These are phyloP conservation scores for Yamadazyma diospyri DNA, from an alignment of 1,139 yeast genomes.

Conservation along the genomic window DNA sequence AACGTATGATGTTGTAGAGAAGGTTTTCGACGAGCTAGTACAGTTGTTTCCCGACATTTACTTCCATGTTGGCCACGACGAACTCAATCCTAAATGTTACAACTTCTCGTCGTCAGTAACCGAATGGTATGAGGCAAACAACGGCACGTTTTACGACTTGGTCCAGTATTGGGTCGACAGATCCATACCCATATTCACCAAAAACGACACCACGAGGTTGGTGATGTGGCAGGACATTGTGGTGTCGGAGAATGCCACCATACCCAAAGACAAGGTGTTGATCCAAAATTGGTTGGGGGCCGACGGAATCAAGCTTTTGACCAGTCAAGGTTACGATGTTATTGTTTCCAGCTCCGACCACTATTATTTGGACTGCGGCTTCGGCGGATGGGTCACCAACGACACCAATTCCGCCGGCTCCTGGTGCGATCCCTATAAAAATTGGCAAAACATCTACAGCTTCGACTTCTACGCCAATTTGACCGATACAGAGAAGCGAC, in stretches of 20 bases:
- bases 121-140: constrained; percentile 13
- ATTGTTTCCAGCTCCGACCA: constrained; percentile 36
- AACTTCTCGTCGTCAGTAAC: constrained; percentile 20
- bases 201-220: constrained; percentile 21
- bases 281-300: constrained; percentile 42
- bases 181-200: constrained; percentile 32
- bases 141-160: constrained; percentile 23
- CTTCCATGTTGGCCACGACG: constrained; percentile 49
- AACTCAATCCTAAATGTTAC: constrained; percentile 36
- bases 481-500: constrained; percentile 29
- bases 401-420: constrained; percentile 43
- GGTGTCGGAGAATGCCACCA: constrained; percentile 24
- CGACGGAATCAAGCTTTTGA: constrained; percentile 25
- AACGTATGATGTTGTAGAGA: constrained; percentile 32
- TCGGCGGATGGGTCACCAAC: constrained; percentile 40
- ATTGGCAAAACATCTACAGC: constrained; percentile 42
- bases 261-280: constrained; percentile 19
- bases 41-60: constrained; percentile 32
- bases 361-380: constrained; percentile 47
- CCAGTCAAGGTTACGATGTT: constrained; percentile 40
- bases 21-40: constrained; percentile 37
- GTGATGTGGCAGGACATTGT: constrained; percentile 51
- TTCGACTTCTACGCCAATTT: constrained; percentile 35
- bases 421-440: constrained; percentile 51
- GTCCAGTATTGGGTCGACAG: constrained; percentile 39